Evolutionary conservation across 2,329 filamentous ascomycete species (phyloP).

Genomic region (Neurospora sp.): DNA sequence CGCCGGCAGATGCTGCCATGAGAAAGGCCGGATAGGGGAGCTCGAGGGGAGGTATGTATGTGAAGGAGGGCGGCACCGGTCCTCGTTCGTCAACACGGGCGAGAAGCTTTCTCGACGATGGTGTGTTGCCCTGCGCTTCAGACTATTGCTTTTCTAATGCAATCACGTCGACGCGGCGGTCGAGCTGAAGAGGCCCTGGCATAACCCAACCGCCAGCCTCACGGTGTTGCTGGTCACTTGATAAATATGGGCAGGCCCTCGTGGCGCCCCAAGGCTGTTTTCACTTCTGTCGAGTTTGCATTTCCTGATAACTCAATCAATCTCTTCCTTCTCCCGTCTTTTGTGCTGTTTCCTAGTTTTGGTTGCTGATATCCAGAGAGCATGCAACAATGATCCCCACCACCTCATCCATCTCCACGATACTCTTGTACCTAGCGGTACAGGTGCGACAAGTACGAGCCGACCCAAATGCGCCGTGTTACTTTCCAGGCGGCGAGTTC

Average conservation of each 20-base stretch:
- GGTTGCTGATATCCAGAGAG: not conserved
- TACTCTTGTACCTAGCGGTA: not conserved
- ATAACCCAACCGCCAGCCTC: not conserved
- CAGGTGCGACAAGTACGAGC: not conserved
- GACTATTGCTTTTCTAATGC: not conserved
- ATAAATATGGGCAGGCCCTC: not conserved
- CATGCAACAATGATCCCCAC: not conserved
- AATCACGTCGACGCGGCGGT: not conserved
- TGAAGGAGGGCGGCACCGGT: not conserved
- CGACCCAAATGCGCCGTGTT: slow-evolving; percentile 20
- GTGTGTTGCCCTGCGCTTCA: not conserved
- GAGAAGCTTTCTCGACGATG: not conserved
- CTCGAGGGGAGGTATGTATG: not conserved
- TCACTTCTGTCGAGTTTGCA: not conserved
- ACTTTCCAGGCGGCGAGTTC: slow-evolving; percentile 11
- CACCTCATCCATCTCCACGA: not conserved
- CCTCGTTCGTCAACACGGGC: not conserved
- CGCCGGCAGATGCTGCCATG: not conserved
- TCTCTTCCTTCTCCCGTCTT: not conserved
- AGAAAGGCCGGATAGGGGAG: not conserved
- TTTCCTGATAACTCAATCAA: not conserved
- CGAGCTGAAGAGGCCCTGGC: not conserved
- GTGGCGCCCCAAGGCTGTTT: not conserved
- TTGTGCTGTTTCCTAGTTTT: not conserved
- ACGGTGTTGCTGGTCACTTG: not conserved